These are phyloP conservation scores for Globisporangium iwayamae DNA, from an alignment of 352 stramenopile genomes.

Conservation along the genomic window DNA sequence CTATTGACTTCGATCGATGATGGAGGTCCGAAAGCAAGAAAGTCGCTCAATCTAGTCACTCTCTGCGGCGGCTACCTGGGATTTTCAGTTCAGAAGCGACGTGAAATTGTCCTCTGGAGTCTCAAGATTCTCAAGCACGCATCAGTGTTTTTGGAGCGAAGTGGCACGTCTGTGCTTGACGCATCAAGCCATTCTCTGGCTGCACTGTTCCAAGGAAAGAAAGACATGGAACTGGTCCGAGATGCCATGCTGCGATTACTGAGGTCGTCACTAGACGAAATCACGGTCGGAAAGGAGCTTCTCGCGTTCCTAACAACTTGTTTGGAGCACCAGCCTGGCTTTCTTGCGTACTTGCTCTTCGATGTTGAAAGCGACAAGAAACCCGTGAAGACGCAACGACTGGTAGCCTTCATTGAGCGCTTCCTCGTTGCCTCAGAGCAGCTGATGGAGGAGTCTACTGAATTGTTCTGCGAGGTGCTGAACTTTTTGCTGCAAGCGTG, in stretches of 20 bases:
- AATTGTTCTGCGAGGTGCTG: constrained; percentile 56
- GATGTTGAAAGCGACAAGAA: constrained; percentile 20
- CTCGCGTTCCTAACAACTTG: constrained; percentile 51
- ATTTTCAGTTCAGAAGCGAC: constrained; percentile 36
- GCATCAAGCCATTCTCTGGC: constrained; percentile 43
- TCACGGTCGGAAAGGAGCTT: constrained; percentile 33
- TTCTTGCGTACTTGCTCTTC: constrained; percentile 53
- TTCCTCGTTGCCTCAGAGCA: constrained; percentile 59
- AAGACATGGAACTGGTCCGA: constrained; percentile 37
- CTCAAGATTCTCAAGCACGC: constrained; percentile 52
- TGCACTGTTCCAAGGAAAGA: constrained; percentile 41
- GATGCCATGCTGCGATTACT: constrained; percentile 38
- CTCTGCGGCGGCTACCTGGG: constrained; percentile 51
- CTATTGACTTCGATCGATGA: constrained; percentile 48
- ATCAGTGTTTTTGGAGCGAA: constrained; percentile 19
- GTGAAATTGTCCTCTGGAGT: constrained; percentile 38
- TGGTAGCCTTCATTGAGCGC: constrained; percentile 41
- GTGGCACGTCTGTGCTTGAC: constrained; percentile 4
- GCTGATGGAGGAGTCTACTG: constrained; percentile 48
- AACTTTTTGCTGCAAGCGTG: constrained; percentile 56
- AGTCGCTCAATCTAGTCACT: constrained; percentile 46
- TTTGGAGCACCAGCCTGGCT: constrained; percentile 56
- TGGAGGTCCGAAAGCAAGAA: constrained; percentile 28
- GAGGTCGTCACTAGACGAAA: constrained; percentile 23
- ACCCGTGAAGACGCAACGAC: constrained; percentile 21